Base-by-base conservation (phyloP, 495 filamentous ascomycete genomes). In the Xylaria grammica region DNA sequence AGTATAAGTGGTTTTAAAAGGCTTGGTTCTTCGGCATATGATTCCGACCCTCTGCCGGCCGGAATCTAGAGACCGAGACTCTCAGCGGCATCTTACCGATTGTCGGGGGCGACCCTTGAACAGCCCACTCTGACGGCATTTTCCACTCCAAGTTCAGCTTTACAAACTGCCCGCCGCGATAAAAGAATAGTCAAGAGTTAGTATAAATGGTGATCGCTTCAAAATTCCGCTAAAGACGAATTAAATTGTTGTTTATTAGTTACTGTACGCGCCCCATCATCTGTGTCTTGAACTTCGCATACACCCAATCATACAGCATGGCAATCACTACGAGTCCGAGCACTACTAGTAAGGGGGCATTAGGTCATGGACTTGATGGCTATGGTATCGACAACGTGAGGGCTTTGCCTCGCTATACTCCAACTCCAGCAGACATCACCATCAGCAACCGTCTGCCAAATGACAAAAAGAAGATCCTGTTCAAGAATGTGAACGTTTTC, bases 401-500 rank as follows among this genome's bases (percentile, higher is more conserved):
- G 54, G 38, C 54, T 29, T 15, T 58, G 7, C 54, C 54, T 20
- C 10, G 45, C 38, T 58, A 58, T 45, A 58, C 40, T 15, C 54
- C 54, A 20, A 58, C 38, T 13, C 54, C 54, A 58, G 54, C 54
- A 29, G 54, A 58, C 27, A 58, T 58, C 15, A 45, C 7, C 54
- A 58, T 58, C 54, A 58, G 10, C 54, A 58, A 58, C 20, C 54
- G 20, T 58, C 27, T 36, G 4, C 38, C 54, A 22, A 30, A 13
- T 19, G 54, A 58, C 77, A 24, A 44, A 32, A 20, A 20, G 54
- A 76, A 70, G 51, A 74, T 83, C 20, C 69, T 85, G 1, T 77
- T 85, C 49, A 62, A 69, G 19, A 76, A 84, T 65, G 82, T 84
- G 11, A 76, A 78, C n/a, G 82, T 85, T 42, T 60, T 85, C 0